Conservation (phyloP, 495 filamentous ascomycete genomes). For the Physcia stellaris region DNA sequence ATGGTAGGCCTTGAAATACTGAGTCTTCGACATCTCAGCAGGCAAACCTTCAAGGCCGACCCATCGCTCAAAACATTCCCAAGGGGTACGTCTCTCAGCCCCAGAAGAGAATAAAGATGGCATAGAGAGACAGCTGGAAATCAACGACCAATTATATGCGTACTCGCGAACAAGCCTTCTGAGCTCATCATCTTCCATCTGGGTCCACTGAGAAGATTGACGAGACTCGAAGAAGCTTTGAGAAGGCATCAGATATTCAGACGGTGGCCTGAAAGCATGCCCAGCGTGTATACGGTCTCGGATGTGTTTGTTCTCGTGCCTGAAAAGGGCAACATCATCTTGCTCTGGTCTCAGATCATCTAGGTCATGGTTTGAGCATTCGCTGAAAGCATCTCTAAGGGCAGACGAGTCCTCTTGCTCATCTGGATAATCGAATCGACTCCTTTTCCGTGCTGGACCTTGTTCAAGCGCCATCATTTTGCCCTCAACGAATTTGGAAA, state of each 20-base stretch:
- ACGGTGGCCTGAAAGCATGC: conserved; percentile 86
- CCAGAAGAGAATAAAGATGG: conserved; percentile 65
- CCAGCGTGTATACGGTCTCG: conserved; percentile 84
- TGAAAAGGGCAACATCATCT: conserved; percentile 72
- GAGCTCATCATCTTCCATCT: conserved; percentile 77
- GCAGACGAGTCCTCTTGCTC: conserved; percentile 37
- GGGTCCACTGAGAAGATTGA: conserved; percentile 78
- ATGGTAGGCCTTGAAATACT: conserved; percentile 80
- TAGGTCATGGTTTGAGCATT: conserved; percentile 24
- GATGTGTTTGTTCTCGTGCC: conserved; percentile 76
- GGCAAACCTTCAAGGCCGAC: conserved; percentile 78
- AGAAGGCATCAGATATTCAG: conserved; percentile 76
- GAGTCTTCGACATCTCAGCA: conserved; percentile 80
- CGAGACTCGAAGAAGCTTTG: conserved; percentile 79
- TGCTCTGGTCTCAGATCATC: conserved; percentile 51
- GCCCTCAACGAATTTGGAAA: conserved; percentile 76
- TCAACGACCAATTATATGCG: conserved; percentile 93
- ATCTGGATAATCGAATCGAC: conserved; percentile 65
- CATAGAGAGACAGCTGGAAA: conserved; percentile 62
- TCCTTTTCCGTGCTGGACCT: conserved; percentile 58
- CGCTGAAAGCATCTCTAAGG: conserved; percentile 26
- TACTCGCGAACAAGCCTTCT: conserved; percentile 76
- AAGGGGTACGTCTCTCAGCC: conserved; percentile 82
- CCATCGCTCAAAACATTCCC: conserved; percentile 99
- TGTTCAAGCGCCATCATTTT: conserved; percentile 56